Evolutionary conservation across 2,329 filamentous ascomycete genomes (phyloP).

Genomic region (Pyricularia sp.): DNA sequence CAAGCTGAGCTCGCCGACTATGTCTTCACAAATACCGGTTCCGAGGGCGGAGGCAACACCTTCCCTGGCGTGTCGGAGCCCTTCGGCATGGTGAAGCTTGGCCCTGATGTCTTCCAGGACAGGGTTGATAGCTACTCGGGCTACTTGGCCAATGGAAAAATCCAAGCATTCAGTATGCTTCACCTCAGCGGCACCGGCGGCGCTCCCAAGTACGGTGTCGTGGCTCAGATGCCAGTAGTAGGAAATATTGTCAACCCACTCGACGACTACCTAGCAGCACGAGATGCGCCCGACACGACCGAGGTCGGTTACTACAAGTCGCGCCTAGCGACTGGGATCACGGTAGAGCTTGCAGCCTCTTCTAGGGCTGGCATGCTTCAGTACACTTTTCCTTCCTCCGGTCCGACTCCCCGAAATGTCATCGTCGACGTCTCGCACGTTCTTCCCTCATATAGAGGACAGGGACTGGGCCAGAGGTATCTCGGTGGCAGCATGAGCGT

Average conservation of each 20-base stretch:
- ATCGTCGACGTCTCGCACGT: constrained; percentile 59
- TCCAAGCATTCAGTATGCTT: constrained; percentile 54
- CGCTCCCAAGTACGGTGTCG: constrained; percentile 60
- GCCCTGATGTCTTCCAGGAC: constrained; percentile 37
- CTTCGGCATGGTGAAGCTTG: constrained; percentile 39
- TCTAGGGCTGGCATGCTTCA: constrained; percentile 48
- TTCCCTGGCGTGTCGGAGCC: constrained; percentile 40
- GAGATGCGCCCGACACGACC: constrained; percentile 39
- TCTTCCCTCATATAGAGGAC: constrained; percentile 51
- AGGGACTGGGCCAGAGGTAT: constrained; percentile 53
- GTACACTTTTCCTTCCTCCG: constrained; percentile 37
- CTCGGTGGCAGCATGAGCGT: constrained; percentile 49
- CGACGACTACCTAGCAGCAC: constrained; percentile 42
- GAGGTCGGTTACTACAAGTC: constrained; percentile 55
- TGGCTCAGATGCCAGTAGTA: constrained; percentile 47
- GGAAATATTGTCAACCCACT: constrained; percentile 44
- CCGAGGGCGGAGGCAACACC: constrained; percentile 35
- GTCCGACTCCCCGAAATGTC: constrained; percentile 34
- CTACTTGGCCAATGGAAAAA: constrained; percentile 37
- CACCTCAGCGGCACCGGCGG: constrained; percentile 61
- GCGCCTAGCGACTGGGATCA: constrained; percentile 42
- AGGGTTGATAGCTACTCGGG: constrained; percentile 42
- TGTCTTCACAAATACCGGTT: constrained; percentile 34
- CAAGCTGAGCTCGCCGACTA: constrained; percentile 20
- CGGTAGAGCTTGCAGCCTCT: constrained; percentile 47